Percentiles rank a stretch among this genome's conserved stretches.
Evolutionary conservation across 1,284 basidiomycete species (phyloP).

Genomic region (Pseudozyma sp.): DNA sequence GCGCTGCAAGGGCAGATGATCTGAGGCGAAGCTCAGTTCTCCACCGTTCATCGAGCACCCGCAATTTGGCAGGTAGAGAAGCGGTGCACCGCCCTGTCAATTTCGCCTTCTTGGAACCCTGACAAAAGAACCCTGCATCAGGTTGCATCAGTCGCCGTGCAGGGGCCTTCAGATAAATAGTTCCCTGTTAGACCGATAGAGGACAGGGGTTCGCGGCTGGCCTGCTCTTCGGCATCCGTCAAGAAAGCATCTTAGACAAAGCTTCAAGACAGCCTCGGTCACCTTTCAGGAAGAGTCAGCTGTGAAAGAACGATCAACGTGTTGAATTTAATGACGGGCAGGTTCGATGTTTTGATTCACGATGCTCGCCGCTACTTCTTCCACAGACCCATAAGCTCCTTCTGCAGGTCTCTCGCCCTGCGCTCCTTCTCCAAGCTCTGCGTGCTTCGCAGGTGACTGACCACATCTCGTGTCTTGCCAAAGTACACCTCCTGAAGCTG

Average conservation of each 20-base stretch:
- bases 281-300: background rate
- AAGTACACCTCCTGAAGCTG: conserved; percentile 87
- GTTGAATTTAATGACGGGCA: background rate
- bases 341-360: too few species aligned
- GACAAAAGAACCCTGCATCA: conserved; percentile 35
- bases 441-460: conserved; percentile 87
- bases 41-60: too few species aligned
- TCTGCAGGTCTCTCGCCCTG: conserved; percentile 86
- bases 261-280: too few species aligned
- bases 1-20: too few species aligned
- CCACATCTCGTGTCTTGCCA: conserved; percentile 95
- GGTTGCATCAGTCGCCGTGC: conserved; percentile 15
- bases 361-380: conserved; percentile 28
- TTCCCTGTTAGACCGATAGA: too few species aligned
- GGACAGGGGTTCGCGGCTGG: too few species aligned
- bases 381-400: conserved; percentile 83
- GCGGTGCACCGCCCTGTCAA: too few species aligned
- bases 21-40: too few species aligned
- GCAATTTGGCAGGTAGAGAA: too few species aligned
- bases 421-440: conserved; percentile 86
- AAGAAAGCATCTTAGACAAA: too few species aligned
- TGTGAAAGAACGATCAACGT: background rate
- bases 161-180: conserved; percentile 3
- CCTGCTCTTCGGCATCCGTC: too few species aligned
- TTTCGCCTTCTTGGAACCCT: too few species aligned